Evolutionary conservation across 495 filamentous ascomycete species (phyloP).

Genomic region (Podospora pseudopauciseta): DNA sequence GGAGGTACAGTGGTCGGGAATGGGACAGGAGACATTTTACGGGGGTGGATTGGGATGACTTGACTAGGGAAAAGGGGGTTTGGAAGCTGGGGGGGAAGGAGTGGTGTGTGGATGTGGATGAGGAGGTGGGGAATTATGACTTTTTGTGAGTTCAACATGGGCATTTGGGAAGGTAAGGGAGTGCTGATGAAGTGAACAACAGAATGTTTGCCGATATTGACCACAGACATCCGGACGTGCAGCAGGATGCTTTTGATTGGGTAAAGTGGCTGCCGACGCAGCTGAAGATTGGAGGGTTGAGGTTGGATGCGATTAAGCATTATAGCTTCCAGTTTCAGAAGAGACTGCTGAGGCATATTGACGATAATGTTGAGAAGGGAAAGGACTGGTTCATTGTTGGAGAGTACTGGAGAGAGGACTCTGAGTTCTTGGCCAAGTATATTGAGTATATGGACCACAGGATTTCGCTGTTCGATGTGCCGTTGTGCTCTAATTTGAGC

Average conservation of each 20-base stretch:
- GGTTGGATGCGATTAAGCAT: slow-evolving; percentile 73
- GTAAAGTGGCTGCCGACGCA: slow-evolving; percentile 60
- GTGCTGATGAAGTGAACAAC: neutral
- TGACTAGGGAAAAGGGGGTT: slow-evolving; percentile 54
- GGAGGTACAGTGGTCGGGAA: slow-evolving; percentile 56
- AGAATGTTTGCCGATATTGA: slow-evolving; percentile 69
- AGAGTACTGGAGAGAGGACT: slow-evolving; percentile 67
- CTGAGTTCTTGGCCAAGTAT: slow-evolving; percentile 52
- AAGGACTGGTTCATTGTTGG: slow-evolving; percentile 64
- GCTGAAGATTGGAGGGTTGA: slow-evolving; percentile 60
- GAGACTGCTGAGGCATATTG: slow-evolving; percentile 43
- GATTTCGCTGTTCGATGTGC: slow-evolving; percentile 63
- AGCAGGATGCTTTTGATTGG: slow-evolving; percentile 63
- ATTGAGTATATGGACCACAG: slow-evolving; percentile 57
- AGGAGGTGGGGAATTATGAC: slow-evolving; percentile 70
- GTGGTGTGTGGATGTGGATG: slow-evolving; percentile 60
- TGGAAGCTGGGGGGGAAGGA: slow-evolving; percentile 63
- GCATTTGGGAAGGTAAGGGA: too few species aligned
- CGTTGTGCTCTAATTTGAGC: slow-evolving; percentile 63
- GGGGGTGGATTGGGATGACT: slow-evolving; percentile 65
- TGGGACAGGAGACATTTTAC: slow-evolving; percentile 69
- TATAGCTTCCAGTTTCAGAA: slow-evolving; percentile 64
- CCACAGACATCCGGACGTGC: slow-evolving; percentile 62
- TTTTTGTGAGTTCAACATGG: slow-evolving; percentile 35
- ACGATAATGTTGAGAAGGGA: slow-evolving; percentile 38